Evolutionary conservation across 225 moss, liverwort and hornwort species (phyloP).

Genomic region (Bryum argenteum): DNA sequence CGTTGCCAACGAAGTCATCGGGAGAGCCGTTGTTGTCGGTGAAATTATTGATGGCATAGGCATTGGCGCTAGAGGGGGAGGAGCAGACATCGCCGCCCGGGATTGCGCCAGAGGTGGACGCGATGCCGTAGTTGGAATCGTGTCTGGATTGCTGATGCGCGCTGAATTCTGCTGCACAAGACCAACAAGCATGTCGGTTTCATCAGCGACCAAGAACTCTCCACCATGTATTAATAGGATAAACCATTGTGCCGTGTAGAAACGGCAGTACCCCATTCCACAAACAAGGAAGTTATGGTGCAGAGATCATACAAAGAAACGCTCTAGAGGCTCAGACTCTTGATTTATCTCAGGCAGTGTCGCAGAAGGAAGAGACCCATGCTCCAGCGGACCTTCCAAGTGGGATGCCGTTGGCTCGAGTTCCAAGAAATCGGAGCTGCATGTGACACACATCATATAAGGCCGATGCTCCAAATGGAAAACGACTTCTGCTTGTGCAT

Average conservation of each 20-base stretch:
- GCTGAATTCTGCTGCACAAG: conserved; percentile 65
- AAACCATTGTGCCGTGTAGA: background rate
- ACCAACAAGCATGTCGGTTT: background rate
- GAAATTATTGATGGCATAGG: conserved; percentile 71
- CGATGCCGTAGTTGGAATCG: conserved; percentile 58
- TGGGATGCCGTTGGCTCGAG: conserved; percentile 85
- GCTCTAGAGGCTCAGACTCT: conserved; percentile 89
- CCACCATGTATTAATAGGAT: background rate
- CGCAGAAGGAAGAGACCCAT: conserved; percentile 55
- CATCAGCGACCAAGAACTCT: background rate
- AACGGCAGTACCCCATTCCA: background rate
- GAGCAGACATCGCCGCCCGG: conserved; percentile 54
- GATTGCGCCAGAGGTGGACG: conserved; percentile 60
- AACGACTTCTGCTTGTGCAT: background rate
- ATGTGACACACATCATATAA: conserved; percentile 6
- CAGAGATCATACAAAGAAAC: conserved; percentile 73
- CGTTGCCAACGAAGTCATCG: conserved; percentile 63
- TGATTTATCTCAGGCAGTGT: conserved; percentile 59
- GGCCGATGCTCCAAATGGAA: background rate
- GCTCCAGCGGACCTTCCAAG: conserved; percentile 90
- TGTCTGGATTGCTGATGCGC: conserved; percentile 75
- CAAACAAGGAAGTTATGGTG: background rate
- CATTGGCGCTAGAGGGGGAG: conserved; percentile 69
- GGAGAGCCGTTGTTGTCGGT: conserved; percentile 54
- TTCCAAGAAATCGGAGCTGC: conserved; percentile 93